Conservation (phyloP, 2,329 filamentous ascomycete genomes). For the Calonectria henricotiae region DNA sequence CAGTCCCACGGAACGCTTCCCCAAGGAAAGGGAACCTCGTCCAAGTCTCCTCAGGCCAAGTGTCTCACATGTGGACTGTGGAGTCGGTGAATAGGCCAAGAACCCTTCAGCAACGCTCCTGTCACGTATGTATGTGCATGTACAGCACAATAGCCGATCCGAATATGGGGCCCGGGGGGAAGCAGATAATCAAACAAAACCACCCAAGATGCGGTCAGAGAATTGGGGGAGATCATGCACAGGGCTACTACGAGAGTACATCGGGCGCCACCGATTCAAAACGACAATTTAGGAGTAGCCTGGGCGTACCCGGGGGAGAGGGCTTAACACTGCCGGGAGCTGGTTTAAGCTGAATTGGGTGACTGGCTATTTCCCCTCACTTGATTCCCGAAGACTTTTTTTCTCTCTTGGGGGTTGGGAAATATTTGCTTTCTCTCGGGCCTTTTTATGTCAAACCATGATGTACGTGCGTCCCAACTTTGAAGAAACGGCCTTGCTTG, state of each 20-base stretch:
- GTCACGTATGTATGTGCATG: constrained; percentile 38
- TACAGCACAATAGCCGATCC: constrained; percentile 32
- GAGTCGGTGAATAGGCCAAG: background rate
- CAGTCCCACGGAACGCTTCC: constrained; percentile 19
- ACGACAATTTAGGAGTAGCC: constrained; percentile 14
- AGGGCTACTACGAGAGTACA: constrained; percentile 40
- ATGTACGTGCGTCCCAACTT: constrained; percentile 20
- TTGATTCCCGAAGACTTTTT: background rate
- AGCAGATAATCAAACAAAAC: constrained; percentile 31
- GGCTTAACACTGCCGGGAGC: constrained; percentile 7
- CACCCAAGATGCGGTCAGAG: constrained; percentile 49
- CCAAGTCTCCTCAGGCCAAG: background rate
- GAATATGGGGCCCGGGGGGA: constrained; percentile 33
- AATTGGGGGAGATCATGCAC: constrained; percentile 32
- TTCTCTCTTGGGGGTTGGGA: constrained; percentile 1
- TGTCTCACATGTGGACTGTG: constrained; percentile 21
- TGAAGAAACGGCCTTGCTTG: constrained; percentile 16
- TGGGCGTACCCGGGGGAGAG: constrained; percentile 19
- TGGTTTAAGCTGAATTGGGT: constrained; percentile 17
- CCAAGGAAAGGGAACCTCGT: constrained; percentile 15
- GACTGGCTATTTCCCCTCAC: background rate
- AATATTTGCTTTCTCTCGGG: constrained; percentile 11
- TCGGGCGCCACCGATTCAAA: background rate
- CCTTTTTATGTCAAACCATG: constrained; percentile 21
- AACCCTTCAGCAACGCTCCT: constrained; percentile 29